A percentile compares a stretch with the other conserved stretches of the same genome.
Conservation (phyloP, 2,329 filamentous ascomycete species). For the Decorospora gaudefroyi region DNA sequence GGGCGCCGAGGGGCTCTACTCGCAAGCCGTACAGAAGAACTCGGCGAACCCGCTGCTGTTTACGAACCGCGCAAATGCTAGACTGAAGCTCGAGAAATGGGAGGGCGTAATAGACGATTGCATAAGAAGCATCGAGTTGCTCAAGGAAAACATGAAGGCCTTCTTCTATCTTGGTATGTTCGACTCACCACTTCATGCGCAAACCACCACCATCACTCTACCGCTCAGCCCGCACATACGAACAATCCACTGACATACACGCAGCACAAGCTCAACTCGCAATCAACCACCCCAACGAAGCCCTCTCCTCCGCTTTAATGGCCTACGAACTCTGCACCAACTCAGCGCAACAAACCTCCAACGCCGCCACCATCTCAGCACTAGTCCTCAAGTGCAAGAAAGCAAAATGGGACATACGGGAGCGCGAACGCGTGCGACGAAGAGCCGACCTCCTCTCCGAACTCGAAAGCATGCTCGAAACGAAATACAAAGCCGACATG, state of each 20-base stretch:
- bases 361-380: conserved; percentile 70
- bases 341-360: conserved; percentile 63
- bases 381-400: conserved; percentile 82
- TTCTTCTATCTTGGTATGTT: conserved; percentile 69
- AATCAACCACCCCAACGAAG: conserved; percentile 72
- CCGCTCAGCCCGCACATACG: background rate
- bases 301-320: conserved; percentile 68
- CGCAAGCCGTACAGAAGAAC: conserved; percentile 79
- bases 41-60: conserved; percentile 77
- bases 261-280: conserved; percentile 77
- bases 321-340: conserved; percentile 73
- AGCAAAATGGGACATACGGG: conserved; percentile 77
- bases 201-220: background rate
- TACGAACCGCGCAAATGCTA: conserved; percentile 85
- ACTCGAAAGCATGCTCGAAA: conserved; percentile 54
- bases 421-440: conserved; percentile 63
- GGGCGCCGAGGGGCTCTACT: conserved; percentile 70
- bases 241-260: conserved; percentile 17
- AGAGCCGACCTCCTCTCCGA: conserved; percentile 64
- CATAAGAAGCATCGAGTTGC: conserved; percentile 70
- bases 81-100: conserved; percentile 74
- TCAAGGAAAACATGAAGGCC: conserved; percentile 74
- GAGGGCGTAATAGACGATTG: conserved; percentile 78
- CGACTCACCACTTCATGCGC: background rate
- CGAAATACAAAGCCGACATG: conserved; percentile 39